Percentiles rank a stretch among this genome's conserved stretches.
These are phyloP conservation scores for Ogataea saltuana DNA, from an alignment of 805 yeast species.

Conservation along the genomic window DNA sequence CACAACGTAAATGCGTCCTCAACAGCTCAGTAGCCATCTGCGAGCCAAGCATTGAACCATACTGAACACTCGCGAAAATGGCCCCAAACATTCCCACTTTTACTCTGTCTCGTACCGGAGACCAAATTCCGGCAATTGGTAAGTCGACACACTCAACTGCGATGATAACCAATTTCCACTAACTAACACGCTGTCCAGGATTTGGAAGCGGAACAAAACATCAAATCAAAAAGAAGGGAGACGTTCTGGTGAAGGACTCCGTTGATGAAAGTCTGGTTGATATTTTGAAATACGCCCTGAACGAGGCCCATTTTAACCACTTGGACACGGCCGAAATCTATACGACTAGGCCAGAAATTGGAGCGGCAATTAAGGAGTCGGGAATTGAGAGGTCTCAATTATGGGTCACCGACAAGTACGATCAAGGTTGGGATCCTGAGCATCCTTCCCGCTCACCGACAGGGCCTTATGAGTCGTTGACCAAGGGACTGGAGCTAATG, in stretches of 20 bases:
- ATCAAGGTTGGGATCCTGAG: conserved; percentile 39
- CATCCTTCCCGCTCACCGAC: conserved; percentile 25
- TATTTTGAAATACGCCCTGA: conserved; percentile 47
- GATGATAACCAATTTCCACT: too few relatives aligned
- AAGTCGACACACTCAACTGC: conserved; percentile 9
- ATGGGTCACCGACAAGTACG: conserved; percentile 64
- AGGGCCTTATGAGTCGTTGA: conserved; percentile 51
- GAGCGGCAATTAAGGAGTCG: conserved; percentile 48
- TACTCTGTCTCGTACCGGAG: conserved; percentile 31
- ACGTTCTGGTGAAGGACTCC: conserved; percentile 22
- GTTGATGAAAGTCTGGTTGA: conserved; percentile 44
- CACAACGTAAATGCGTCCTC: too few relatives aligned
- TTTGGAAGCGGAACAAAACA: conserved; percentile 64
- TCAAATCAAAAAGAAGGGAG: conserved; percentile 39
- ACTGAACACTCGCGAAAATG: too few relatives aligned
- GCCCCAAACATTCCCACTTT: conserved; percentile 24
- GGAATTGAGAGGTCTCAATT: conserved; percentile 48
- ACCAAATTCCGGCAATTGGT: conserved; percentile 46
- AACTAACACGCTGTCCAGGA: conserved; percentile 1
- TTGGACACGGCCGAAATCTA: conserved; percentile 72
- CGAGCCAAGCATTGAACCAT: too few relatives aligned
- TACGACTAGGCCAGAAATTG: conserved; percentile 60
- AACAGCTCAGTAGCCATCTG: too few relatives aligned
- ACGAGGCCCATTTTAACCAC: conserved; percentile 52
- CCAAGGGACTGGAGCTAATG: conserved; percentile 48